A percentile compares a stretch with the other conserved stretches of the same genome.
These are phyloP conservation scores for Pleurotus giganteus DNA, from an alignment of 768 basidiomycete genomes.

Conservation along the genomic window DNA sequence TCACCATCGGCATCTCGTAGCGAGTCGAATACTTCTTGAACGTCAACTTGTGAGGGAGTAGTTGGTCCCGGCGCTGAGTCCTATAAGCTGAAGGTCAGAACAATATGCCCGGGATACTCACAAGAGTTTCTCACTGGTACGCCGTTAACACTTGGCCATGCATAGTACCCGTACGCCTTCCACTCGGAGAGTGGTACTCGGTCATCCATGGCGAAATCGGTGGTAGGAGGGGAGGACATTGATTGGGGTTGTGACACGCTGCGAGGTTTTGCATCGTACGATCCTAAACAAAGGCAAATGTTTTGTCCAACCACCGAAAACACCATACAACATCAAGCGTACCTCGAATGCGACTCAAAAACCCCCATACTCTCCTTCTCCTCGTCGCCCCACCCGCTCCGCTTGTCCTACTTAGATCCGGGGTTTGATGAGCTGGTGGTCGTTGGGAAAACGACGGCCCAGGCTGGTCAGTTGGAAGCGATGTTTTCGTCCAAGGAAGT, in stretches of 20 bases:
- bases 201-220: background rate
- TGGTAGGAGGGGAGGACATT: background rate
- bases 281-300: conserved; percentile 1
- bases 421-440: background rate
- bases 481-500: background rate
- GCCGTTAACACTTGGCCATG: conserved; percentile 41
- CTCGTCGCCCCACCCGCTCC: background rate
- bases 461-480: background rate
- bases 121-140: conserved; percentile 41
- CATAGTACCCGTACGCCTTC: conserved; percentile 56
- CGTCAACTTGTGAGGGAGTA: conserved; percentile 19
- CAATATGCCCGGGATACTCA: conserved; percentile 25
- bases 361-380: conserved; percentile 12
- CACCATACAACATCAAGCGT: background rate
- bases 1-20: conserved; percentile 29
- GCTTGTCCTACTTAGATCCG: background rate
- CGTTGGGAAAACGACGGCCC: background rate
- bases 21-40: conserved; percentile 30
- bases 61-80: conserved; percentile 20
- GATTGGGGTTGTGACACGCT: conserved; percentile 4
- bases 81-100: background rate
- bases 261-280: background rate
- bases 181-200: conserved; percentile 36
- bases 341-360: conserved; percentile 8
- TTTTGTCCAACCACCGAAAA: background rate